Percentiles rank a stretch among this genome's conserved stretches.
These are phyloP conservation scores for Salix brachista DNA, from an alignment of 345 rosid species.

Conservation along the genomic window DNA sequence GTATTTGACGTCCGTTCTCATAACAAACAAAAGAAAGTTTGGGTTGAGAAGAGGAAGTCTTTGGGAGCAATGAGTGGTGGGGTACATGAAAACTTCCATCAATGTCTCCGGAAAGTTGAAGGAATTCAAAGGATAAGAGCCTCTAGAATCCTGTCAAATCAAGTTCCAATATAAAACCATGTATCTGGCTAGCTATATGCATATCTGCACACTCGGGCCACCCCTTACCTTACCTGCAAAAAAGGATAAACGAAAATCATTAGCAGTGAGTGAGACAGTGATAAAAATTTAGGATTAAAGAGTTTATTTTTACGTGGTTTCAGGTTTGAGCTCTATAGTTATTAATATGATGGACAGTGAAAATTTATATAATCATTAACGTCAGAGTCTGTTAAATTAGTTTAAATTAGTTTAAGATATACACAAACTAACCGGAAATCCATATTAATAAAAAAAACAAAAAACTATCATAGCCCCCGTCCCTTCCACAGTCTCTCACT, in stretches of 20 bases:
- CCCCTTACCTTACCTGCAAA: conserved; percentile 11
- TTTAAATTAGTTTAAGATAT: too few species aligned
- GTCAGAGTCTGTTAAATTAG: too few species aligned
- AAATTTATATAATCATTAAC: too few species aligned
- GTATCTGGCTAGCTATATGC: neutral
- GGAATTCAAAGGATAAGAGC: conserved; percentile 10
- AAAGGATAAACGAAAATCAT: neutral
- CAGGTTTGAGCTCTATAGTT: too few species aligned
- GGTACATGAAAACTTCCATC: conserved; percentile 31
- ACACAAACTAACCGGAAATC: too few species aligned
- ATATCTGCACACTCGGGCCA: conserved; percentile 22
- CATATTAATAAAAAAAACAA: too few species aligned
- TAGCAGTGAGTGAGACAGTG: too few species aligned
- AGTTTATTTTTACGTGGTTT: too few species aligned
- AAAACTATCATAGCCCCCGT: conserved; percentile 1
- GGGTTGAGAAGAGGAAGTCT: conserved; percentile 4
- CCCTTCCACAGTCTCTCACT: conserved; percentile 14
- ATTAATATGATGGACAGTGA: fast-evolving
- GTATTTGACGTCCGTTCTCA: too few species aligned
- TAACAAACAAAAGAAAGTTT: too few species aligned
- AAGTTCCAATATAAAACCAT: conserved; percentile 11
- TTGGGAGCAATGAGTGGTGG: conserved; percentile 34
- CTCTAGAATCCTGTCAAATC: conserved; percentile 30
- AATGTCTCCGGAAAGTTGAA: conserved; percentile 13
- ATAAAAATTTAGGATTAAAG: too few species aligned